A percentile compares a stretch with the other conserved stretches of the same genome.
Conservation (phyloP, 2,329 filamentous ascomycete species). For the Corynespora cassiicola region DNA sequence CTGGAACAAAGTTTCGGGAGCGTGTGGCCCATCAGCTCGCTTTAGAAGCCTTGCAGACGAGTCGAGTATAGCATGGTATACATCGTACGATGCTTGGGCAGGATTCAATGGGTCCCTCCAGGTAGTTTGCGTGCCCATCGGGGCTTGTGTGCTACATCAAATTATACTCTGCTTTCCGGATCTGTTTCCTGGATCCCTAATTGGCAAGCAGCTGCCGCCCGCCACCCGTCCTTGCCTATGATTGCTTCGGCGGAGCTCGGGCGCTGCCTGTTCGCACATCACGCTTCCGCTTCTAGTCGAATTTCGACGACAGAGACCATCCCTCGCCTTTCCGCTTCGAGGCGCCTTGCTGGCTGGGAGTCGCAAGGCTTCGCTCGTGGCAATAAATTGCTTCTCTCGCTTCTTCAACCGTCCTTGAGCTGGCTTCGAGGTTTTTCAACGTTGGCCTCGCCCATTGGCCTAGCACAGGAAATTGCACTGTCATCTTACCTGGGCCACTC, state of each 20-base stretch:
- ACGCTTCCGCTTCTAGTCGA: background rate
- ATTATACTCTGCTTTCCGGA: constrained; percentile 1
- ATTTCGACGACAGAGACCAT: too few relatives aligned
- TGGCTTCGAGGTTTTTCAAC: background rate
- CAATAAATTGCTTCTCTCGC: too few relatives aligned
- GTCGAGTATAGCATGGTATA: background rate
- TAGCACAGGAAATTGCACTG: too few relatives aligned
- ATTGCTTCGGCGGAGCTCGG: constrained; percentile 14
- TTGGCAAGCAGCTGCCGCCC: background rate
- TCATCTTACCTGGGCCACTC: too few relatives aligned
- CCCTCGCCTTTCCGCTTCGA: too few relatives aligned
- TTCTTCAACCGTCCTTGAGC: background rate
- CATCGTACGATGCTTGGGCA: constrained; percentile 4
- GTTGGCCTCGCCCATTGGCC: background rate
- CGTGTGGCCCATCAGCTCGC: constrained; percentile 3
- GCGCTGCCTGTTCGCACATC: too few relatives aligned
- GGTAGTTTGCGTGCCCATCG: background rate
- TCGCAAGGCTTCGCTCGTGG: background rate
- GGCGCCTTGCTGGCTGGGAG: background rate
- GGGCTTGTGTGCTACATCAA: constrained; percentile 5
- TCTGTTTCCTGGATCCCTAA: background rate
- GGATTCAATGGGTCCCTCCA: constrained; percentile 2
- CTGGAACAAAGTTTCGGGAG: constrained; percentile 6
- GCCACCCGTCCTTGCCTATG: background rate
- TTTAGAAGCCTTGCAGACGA: background rate